phyloP scores from a whole-genome alignment of 345 rosid species.

The Syzygium oleosum region DNA sequence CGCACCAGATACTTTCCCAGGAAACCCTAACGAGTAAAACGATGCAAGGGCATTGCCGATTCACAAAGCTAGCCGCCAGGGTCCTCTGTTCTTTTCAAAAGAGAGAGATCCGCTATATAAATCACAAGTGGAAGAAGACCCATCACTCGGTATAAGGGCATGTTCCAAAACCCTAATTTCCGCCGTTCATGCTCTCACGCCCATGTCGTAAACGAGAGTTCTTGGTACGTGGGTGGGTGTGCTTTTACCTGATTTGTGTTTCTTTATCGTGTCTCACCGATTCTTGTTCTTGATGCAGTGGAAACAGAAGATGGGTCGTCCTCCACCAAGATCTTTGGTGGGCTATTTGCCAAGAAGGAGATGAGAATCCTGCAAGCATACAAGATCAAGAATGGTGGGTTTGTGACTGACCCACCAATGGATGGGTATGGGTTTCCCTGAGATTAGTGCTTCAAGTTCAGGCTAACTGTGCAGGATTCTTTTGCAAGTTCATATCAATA shows the following conservation, averaged over 20 bases:
- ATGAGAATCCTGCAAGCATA: not conserved
- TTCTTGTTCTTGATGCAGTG: not conserved
- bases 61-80: not conserved
- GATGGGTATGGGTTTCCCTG: not conserved
- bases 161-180: not conserved
- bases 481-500: not conserved
- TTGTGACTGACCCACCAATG: not conserved
- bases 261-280: not conserved
- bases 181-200: not conserved
- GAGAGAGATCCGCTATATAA: not conserved
- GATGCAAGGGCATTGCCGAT: not conserved
- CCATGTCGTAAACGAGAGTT: not conserved
- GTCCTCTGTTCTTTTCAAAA: not conserved
- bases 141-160: accelerated
- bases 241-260: not conserved
- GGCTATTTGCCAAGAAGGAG: not conserved
- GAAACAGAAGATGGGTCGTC: not conserved
- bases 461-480: not conserved
- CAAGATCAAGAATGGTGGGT: not conserved
- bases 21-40: not conserved
- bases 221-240: not conserved
- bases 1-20: not conserved
- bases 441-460: not conserved
- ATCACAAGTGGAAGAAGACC: not conserved
- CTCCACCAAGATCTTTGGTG: not conserved